Base-by-base conservation (phyloP, 2,329 filamentous ascomycete genomes). In the Trichoderma guizhouense region DNA sequence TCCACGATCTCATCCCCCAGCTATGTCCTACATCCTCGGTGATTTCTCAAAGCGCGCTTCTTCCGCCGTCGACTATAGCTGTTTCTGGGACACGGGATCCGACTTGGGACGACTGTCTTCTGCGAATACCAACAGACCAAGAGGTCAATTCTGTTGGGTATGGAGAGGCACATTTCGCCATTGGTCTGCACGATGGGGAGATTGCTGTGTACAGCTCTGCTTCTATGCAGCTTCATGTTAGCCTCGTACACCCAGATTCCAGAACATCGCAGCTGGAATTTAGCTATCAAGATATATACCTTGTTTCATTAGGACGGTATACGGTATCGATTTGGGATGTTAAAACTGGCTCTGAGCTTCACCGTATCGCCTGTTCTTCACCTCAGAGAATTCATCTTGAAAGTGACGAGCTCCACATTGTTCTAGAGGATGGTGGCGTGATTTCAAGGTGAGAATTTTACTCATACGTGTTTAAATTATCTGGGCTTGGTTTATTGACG, bases 1-100 rank as follows among this genome's bases (percentile, higher is more conserved):
- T 71, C 39, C 61, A 71, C 36, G 61, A 64, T 43, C 28, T 71
- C 15, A 71, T 71, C n/a, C 69, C 69, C 14, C 28, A 32, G 3
- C 53, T 71, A 32, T 71, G 69, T 21, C 69, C 69, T 4, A 28
- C 28, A 9, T 34, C 30, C 34, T 43, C 60, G 14, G 34, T 43
- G 7, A 21, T 71, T 43, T 36, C 69, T 28, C 26, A 15, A 9
- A 53, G 28, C 11, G 36, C 32, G 28, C 24, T 15, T 8, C 24
- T 58, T 15, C 26, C n/a, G 7, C 47, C 61, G 7, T 28, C 30
- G 47, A 53, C 43, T 18, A 18, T 71, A 6, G 11, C 15, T 7
- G 47, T 71, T 28, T 43, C 30, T 14, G 61, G 61, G n/a, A 51
- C 39, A 9, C 24, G 14, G 8, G 34, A 65, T n/a, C 15, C 30